A percentile compares a stretch with the other conserved stretches of the same genome.
Evolutionary conservation across 169 alveolate species (phyloP).

Genomic region (Plasmodium malariae): DNA sequence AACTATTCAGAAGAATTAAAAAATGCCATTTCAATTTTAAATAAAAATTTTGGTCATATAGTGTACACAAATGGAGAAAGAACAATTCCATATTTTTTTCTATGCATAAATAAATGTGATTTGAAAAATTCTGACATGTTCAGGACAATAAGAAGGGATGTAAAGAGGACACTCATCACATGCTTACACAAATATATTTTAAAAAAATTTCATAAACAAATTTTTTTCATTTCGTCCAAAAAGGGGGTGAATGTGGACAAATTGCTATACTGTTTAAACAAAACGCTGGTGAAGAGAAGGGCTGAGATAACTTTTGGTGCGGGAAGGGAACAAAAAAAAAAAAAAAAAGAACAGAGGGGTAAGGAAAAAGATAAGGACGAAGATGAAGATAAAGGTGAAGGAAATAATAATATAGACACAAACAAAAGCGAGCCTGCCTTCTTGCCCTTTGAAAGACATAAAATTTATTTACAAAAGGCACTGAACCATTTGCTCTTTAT

Average conservation of each 20-base stretch:
- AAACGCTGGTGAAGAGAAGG: neutral
- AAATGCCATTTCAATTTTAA: slow-evolving; percentile 9
- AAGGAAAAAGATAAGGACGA: too few species aligned
- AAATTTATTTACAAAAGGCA: slow-evolving; percentile 21
- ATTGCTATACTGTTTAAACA: slow-evolving; percentile 8
- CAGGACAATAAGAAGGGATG: neutral
- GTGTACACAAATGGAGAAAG: neutral
- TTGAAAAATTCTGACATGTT: neutral
- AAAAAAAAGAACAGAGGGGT: too few species aligned
- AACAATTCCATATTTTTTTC: slow-evolving; percentile 13
- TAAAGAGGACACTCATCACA: neutral
- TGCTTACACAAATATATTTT: neutral
- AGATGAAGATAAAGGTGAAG: neutral
- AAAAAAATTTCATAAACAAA: neutral
- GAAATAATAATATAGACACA: neutral
- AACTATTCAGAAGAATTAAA: slow-evolving; percentile 13
- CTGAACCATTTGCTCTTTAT: slow-evolving; percentile 28
- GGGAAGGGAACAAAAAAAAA: neutral
- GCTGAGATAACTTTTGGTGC: neutral
- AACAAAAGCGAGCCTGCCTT: neutral
- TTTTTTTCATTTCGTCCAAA: slow-evolving; percentile 47
- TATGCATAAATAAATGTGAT: slow-evolving; percentile 51
- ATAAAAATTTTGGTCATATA: neutral
- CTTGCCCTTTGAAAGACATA: slow-evolving; percentile 58
- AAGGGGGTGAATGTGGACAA: slow-evolving; percentile 31